A percentile compares a stretch with the other conserved stretches of the same genome.
These are phyloP conservation scores for Dovyalis caffra DNA, from an alignment of 345 rosid genomes.

Conservation along the genomic window DNA sequence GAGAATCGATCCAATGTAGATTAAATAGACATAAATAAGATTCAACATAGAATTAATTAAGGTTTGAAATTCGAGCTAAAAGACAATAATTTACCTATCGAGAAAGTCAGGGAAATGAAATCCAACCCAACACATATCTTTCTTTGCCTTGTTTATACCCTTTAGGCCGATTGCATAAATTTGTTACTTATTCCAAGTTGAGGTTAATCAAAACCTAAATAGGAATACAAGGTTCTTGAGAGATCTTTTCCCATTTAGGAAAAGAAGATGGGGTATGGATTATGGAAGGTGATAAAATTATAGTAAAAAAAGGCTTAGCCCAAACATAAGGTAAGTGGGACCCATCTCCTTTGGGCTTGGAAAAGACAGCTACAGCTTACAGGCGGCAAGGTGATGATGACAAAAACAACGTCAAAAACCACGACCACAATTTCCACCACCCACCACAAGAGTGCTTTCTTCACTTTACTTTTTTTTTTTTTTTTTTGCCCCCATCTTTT, in stretches of 20 bases:
- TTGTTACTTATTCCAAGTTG: no score
- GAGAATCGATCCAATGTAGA: no score
- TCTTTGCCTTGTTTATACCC: no score
- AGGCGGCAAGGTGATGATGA: not conserved
- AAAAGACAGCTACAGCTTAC: constrained; percentile 20
- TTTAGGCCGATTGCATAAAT: no score
- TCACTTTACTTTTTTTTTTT: not conserved
- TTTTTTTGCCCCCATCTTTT: no score
- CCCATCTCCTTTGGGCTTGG: constrained; percentile 32
- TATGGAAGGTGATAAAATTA: not conserved
- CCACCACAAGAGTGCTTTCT: constrained; percentile 5
- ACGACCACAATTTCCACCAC: constrained; percentile 8
- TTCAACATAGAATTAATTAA: no score
- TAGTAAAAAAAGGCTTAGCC: not conserved
- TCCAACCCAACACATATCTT: no score
- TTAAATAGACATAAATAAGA: no score
- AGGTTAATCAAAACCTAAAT: not conserved
- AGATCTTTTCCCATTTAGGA: not conserved
- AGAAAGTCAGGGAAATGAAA: no score
- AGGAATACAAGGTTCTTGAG: not conserved
- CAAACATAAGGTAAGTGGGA: constrained; percentile 3
- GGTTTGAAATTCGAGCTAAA: no score
- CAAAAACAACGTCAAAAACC: constrained; percentile 2
- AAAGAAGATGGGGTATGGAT: not conserved
- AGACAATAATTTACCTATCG: no score